Base-by-base conservation (phyloP, 345 rosid species). In the Barbarea vulgaris region DNA sequence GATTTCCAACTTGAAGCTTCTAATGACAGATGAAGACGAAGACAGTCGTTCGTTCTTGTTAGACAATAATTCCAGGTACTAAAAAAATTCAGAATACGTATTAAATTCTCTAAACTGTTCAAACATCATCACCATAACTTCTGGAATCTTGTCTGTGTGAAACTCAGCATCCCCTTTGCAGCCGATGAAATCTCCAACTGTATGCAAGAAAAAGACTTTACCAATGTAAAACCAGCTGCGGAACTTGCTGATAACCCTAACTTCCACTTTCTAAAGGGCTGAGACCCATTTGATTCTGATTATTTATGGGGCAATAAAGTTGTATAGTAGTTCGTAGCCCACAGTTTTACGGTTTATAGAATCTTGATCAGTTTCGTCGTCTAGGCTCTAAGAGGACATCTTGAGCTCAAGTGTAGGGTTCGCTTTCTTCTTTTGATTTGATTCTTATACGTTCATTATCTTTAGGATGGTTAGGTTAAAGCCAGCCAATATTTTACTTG, bases 1-100 rank as follows among this genome's bases (percentile, higher is more conserved):
- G 51, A 81, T 92, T 57, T 83, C 97, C 64, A 89, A 83, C 82
- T 87, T 95, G 87, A 90, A 87, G 79, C 79, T 85, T 61, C 84
- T 92, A 24, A 85, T 89, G 88, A 86, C 91, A 11, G 96, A 89
- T 51, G 89, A 88, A n/a, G 82, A 83, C 64, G 91, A 84, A 60
- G 87, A 68, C 42, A 81, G 86, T 79, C 81, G 54, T 74, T 87
- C 96, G 62, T 90, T 85, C 72, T 70, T 85, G 87, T 74, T 95
- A 82, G 90, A 90, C 42, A 97, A 89, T 56, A 82, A 83, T 82
- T 84, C 92, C 63, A 87, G 97, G 99, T 91, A 76, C 2, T n/a
- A 4, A 18, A 48, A 9, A 14, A 14, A 4, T 5, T 48, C 9
- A 22, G 15, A 42, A 22, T 14, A n/a, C 19, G 8, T 14, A 1